Base-by-base conservation (phyloP, 2,329 filamentous ascomycete genomes). In the Talaromyces sp. region DNA sequence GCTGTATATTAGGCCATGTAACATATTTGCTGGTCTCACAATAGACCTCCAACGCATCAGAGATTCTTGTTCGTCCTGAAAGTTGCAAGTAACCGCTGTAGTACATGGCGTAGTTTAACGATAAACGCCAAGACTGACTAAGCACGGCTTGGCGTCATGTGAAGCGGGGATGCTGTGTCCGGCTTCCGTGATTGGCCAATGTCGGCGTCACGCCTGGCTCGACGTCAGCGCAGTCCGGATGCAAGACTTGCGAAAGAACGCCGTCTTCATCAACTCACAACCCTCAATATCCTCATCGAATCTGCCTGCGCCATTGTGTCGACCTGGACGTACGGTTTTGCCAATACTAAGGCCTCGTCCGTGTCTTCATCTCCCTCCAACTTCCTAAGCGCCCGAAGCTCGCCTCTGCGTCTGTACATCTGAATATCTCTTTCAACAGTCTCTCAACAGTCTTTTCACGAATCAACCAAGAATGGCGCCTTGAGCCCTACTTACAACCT, bases 121-220 rank as follows among this genome's bases (percentile, higher is more conserved):
- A 28, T 27, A 27, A 18, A 5, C 9, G 50, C 50, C 50, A 53
- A 53, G 50, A 6, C 23, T 31, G 50, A 53, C 30, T 53, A 53
- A 47, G 44, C 44, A 27, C 2, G 27, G 33, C 30, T 62, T 58
- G 52, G 56, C 50, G 55, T 56, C 57, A 33, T 27, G 57, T 34
- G 58, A 50, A 33, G 60, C 30, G 60, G 61, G 60, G 61, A 51
- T 52, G 42, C 51, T 18, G 50, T 34, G 3, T 10, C 10, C 6
- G 9, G 8, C 52, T 2, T 9, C 34, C 3, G 14, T 59, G 52
- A 59, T 62, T 62, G 56, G 61, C 28, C 61, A 62, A 56, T 59
- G 30, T 23, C 8, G 40, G 18, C n/a, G 36, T 58, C 30, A 31
- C 60, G 34, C 28, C 42, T 31, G n/a, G n/a, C 44, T 61, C 47